Percentiles rank a stretch among this genome's conserved stretches.
Conservation (phyloP, 164 flowering plant genomes). For the Buxus sempervirens region DNA sequence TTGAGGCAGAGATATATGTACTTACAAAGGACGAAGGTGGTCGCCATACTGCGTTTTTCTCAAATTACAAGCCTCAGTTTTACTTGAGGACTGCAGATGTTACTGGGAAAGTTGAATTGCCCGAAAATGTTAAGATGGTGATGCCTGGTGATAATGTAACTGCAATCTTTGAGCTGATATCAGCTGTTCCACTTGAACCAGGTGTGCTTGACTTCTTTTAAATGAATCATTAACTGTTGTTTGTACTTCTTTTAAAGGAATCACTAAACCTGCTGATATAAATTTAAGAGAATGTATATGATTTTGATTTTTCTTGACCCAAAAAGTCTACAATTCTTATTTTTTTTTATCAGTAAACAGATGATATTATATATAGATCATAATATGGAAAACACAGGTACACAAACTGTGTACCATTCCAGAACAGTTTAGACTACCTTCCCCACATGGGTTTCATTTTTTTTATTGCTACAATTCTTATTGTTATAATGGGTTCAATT, state of each 20-base stretch:
- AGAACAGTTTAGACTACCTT: no score
- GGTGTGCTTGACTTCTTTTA: conserved; percentile 43
- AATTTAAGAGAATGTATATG: no score
- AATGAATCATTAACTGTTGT: no score
- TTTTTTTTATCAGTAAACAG: no score
- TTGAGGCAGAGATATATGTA: conserved; percentile 95
- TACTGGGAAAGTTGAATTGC: conserved; percentile 90
- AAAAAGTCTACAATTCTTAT: no score
- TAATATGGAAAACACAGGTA: no score
- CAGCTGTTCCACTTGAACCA: conserved; percentile 81
- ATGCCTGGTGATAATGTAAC: conserved; percentile 99
- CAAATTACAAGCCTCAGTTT: conserved; percentile 94
- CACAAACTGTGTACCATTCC: no score
- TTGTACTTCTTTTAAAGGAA: not conserved
- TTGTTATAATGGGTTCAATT: no score
- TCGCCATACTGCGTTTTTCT: conserved; percentile 90
- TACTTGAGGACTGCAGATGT: conserved; percentile 96
- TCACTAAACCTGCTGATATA: not conserved
- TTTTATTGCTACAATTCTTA: no score
- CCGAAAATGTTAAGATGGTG: conserved; percentile 97
- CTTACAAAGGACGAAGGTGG: conserved; percentile 99
- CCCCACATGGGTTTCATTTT: no score
- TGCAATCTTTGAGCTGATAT: conserved; percentile 81
- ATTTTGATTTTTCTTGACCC: no score
- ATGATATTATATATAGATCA: no score